phyloP scores from a whole-genome alignment of 75 land plant genomes.

The Sequoiadendron giganteum region DNA sequence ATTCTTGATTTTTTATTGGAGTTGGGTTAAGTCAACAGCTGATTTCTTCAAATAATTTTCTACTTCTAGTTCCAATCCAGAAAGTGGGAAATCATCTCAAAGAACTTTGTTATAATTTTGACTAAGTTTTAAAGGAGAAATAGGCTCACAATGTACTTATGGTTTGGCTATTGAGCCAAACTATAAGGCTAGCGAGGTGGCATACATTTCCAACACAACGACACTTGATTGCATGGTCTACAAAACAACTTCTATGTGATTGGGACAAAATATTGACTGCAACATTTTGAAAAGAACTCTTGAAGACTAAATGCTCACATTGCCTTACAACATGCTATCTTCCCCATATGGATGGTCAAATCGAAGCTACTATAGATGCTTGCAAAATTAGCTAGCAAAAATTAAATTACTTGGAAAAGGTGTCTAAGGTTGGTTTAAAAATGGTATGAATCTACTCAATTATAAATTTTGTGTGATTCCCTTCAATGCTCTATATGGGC shows the following conservation, averaged over 20 bases:
- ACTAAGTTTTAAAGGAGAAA: neutral
- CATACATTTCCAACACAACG: neutral
- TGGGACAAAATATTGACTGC: neutral
- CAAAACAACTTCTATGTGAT: neutral
- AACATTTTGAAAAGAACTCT: neutral
- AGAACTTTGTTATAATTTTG: neutral
- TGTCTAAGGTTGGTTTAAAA: neutral
- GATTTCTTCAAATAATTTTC: neutral
- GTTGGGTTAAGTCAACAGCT: neutral
- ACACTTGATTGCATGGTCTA: neutral
- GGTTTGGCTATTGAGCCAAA: neutral
- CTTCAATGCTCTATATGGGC: too few species aligned
- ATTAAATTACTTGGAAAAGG: neutral
- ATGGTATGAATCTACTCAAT: neutral
- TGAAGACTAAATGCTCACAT: neutral
- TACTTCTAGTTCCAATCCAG: neutral
- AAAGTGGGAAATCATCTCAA: neutral
- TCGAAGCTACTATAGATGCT: neutral
- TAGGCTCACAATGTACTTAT: neutral
- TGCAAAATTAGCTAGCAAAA: neutral
- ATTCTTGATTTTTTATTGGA: neutral
- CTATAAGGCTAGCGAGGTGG: neutral
- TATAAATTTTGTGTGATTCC: too few species aligned
- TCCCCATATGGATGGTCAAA: neutral
- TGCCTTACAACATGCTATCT: neutral